Conservation (phyloP, 305 asterid species). For the Fraxinus latifolia region DNA sequence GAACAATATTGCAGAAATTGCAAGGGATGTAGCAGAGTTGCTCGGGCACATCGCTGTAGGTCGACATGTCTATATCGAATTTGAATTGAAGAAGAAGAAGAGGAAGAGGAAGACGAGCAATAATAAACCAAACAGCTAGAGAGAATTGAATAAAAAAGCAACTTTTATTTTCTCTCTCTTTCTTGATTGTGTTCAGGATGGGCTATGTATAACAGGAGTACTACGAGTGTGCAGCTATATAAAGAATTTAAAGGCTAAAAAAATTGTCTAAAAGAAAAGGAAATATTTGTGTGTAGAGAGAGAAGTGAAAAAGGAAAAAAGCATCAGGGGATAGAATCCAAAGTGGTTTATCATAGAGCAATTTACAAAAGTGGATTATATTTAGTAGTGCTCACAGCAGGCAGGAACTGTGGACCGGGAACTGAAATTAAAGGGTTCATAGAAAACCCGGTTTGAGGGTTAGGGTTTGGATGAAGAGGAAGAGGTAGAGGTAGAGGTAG, state of each 20-base stretch:
- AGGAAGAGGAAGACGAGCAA: conserved; percentile 11
- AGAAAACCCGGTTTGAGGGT: conserved; percentile 19
- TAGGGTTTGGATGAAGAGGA: conserved; percentile 31
- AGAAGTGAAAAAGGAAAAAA: conserved; percentile 13
- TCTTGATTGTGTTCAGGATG: conserved; percentile 34
- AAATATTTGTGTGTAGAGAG: background rate
- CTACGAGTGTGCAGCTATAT: conserved; percentile 32
- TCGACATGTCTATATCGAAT: conserved; percentile 37
- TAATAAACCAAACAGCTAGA: background rate
- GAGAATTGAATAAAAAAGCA: conserved; percentile 6
- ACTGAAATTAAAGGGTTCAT: conserved; percentile 8
- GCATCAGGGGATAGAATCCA: conserved; percentile 24
- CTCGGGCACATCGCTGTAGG: conserved; percentile 45
- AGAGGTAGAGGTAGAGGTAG: background rate
- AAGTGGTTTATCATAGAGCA: conserved; percentile 18
- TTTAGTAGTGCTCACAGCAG: conserved; percentile 23
- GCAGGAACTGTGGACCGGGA: conserved; percentile 24
- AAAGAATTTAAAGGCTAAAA: conserved; percentile 34
- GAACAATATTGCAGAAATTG: conserved; percentile 82
- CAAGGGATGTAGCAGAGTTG: conserved; percentile 86
- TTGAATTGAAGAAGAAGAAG: background rate
- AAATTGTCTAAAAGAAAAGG: conserved; percentile 17
- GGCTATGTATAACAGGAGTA: conserved; percentile 39
- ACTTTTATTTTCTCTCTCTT: conserved; percentile 24
- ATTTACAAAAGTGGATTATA: conserved; percentile 1